Conservation (phyloP, 1,139 yeast species). For the Meyerozyma carpophila region DNA sequence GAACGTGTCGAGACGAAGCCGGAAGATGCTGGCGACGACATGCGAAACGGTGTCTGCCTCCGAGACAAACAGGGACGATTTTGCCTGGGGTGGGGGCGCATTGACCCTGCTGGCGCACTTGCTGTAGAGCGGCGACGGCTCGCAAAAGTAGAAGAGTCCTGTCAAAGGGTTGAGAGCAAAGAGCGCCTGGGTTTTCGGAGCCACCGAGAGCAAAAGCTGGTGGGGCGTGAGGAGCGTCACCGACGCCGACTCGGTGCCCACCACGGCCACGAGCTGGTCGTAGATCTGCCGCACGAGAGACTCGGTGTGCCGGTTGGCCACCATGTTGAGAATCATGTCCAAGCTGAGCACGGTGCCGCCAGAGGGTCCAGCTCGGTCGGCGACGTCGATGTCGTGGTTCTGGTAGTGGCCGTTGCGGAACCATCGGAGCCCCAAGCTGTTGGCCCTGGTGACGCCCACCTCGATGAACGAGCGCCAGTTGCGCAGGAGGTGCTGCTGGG, state of each 20-base stretch:
- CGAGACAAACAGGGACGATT: slow-evolving; percentile 17
- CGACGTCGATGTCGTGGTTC: slow-evolving; percentile 4
- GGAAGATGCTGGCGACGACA: slow-evolving; percentile 35
- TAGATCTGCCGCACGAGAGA: neutral
- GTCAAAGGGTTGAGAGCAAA: slow-evolving; percentile 43
- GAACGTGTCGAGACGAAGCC: slow-evolving; percentile 50
- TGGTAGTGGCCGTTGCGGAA: slow-evolving; percentile 48
- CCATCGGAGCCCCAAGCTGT: slow-evolving; percentile 63
- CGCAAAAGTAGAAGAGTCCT: slow-evolving; percentile 39
- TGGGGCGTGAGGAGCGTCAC: slow-evolving; percentile 25
- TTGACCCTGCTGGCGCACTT: slow-evolving; percentile 31
- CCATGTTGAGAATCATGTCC: slow-evolving; percentile 28
- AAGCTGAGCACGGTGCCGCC: slow-evolving; percentile 23
- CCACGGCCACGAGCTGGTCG: neutral
- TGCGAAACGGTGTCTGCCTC: slow-evolving; percentile 29
- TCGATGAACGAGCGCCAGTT: slow-evolving; percentile 51
- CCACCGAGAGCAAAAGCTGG: slow-evolving; percentile 31
- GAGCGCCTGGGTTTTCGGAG: slow-evolving; percentile 30
- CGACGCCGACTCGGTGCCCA: neutral
- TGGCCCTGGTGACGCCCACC: slow-evolving; percentile 54
- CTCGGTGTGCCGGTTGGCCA: slow-evolving; percentile 36
- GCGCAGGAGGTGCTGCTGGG: slow-evolving; percentile 33
- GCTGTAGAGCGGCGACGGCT: slow-evolving; percentile 38
- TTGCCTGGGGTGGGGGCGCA: slow-evolving; percentile 15
- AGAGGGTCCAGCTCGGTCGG: neutral